A percentile compares a stretch with the other conserved stretches of the same genome.
phyloP scores from a whole-genome alignment of 495 filamentous ascomycete genomes.

The Aspergillus haitiensis region DNA sequence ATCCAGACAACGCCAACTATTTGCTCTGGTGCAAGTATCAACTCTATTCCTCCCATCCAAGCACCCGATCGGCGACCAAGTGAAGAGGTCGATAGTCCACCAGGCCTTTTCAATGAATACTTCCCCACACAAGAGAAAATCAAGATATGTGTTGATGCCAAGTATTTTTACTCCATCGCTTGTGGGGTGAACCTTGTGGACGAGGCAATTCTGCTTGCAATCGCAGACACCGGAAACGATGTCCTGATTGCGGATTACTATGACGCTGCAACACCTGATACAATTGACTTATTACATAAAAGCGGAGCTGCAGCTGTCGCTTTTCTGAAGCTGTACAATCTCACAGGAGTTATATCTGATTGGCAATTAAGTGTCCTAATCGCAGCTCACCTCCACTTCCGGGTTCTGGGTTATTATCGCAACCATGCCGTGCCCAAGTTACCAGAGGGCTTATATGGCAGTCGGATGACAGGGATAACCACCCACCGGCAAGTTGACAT shows the following conservation, averaged over 20 bases:
- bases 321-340: conserved; percentile 22
- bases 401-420: conserved; percentile 25
- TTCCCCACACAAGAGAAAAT: conserved; percentile 23
- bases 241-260: conserved; percentile 30
- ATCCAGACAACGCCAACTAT: conserved; percentile 10
- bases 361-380: neutral
- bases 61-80: conserved; percentile 27
- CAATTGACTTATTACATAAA: conserved; percentile 17
- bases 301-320: conserved; percentile 23
- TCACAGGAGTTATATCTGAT: conserved; percentile 5
- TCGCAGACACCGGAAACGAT: conserved; percentile 27
- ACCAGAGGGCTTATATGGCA: conserved; percentile 23
- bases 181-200: conserved; percentile 14
- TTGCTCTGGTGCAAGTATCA: conserved; percentile 13
- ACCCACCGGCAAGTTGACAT: conserved; percentile 24
- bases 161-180: conserved; percentile 22
- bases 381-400: conserved; percentile 18
- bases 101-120: conserved; percentile 10
- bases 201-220: conserved; percentile 20
- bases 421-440: conserved; percentile 22
- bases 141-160: conserved; percentile 28
- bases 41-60: conserved; percentile 15
- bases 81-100: conserved; percentile 9
- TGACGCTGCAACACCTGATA: conserved; percentile 22
- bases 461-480: conserved; percentile 22